A percentile compares a stretch with the other conserved stretches of the same genome.
Conservation (phyloP, 768 basidiomycete genomes). For the Serendipita sp. region DNA sequence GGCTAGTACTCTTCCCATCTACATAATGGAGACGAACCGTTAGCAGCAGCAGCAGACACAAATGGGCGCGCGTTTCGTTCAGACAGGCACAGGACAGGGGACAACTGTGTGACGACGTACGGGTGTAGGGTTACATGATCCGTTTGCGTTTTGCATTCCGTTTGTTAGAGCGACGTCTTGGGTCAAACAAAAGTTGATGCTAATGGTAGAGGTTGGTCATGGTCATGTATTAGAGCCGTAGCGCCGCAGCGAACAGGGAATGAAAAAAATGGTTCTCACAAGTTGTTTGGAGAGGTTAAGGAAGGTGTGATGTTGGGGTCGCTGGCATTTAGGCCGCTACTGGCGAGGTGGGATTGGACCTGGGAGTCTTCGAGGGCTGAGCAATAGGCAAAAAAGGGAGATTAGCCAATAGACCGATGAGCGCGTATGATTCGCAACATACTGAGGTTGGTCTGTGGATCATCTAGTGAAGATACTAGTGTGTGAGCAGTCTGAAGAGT, state of each 20-base stretch:
- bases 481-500: too few species aligned
- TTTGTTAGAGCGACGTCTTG: conserved; percentile 32
- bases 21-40: background rate
- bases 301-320: conserved; percentile 35
- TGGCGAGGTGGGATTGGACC: conserved; percentile 33
- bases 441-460: too few species aligned
- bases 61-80: background rate
- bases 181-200: conserved; percentile 33
- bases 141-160: conserved; percentile 32
- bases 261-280: conserved; percentile 17
- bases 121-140: conserved; percentile 44
- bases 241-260: background rate
- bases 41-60: too few species aligned
- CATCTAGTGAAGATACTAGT: too few species aligned
- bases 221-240: too few species aligned
- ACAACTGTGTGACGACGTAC: background rate
- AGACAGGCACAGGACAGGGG: background rate
- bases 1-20: conserved; percentile 37
- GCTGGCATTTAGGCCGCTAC: conserved; percentile 31
- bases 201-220: background rate
- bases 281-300: conserved; percentile 43
- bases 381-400: too few species aligned
- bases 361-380: conserved; percentile 33
- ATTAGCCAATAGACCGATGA: too few species aligned
- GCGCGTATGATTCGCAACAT: too few species aligned